Evolutionary conservation across 805 yeast species (phyloP), one percentile per base, ranked within the genome.

Genomic region (Hanseniaspora vineae): DNA sequence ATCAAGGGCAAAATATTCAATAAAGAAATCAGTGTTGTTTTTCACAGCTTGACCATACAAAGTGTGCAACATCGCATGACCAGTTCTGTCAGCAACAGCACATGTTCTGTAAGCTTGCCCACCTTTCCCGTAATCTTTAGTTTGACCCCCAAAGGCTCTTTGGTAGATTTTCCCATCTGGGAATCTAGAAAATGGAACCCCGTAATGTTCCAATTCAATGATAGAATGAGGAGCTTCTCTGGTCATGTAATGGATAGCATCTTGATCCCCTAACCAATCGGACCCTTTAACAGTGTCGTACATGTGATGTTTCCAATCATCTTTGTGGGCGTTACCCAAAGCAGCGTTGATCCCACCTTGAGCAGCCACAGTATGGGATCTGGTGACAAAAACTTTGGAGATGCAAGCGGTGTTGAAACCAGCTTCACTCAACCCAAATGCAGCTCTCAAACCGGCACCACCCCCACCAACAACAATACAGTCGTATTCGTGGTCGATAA

Each of bases 271-370:
- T 54, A 90, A 79, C 98, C 98, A 90, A 71, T 90, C 98, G 10
- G 97, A 88, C 54, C 98, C 98, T 72, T 90, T 90, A 59, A 90
- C 97, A 59, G 98, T 90, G 66, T 90, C 98, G 70, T 92, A 90
- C 97, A 90, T 89, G 69, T 90, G 98, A 97, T 97, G 92, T 69
- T 86, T 95, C 98, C 98, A 90, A 73, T 89, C 89, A 68, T 90
- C 98, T 57, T 78, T 75, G 73, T 92, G 97, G 96, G 90, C 90
- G 76, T 90, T 90, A 58, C 97, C 98, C 55, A 90, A 76, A 31
- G 98, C 98, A 56, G 97, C 98, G 62, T 90, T 90, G 70, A 90
- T 92, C 73, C 98, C 98, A 71, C 98, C 98, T 71, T 90, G 98
- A 46, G 98, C 98, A 49, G 97, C 97, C 46, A 90, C 98, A 18